phyloP scores from a whole-genome alignment of 1,284 basidiomycete species.

The Leccinum subrobustum region DNA sequence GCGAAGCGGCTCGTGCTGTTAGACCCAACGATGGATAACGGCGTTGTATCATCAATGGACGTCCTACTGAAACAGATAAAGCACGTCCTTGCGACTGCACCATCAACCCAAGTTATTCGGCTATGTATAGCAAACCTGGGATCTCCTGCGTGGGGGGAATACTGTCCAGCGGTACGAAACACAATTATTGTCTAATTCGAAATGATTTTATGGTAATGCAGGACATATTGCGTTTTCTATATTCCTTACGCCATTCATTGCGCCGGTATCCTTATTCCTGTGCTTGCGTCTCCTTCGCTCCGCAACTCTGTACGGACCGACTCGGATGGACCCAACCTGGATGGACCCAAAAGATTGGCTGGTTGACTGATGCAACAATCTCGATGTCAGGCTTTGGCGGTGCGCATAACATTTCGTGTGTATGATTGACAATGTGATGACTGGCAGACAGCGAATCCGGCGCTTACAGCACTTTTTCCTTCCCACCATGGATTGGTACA shows the following conservation, averaged over 20 bases:
- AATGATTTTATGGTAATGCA: constrained; percentile 31
- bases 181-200: constrained; percentile 4
- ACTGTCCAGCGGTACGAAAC: constrained; percentile 44
- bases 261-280: constrained; percentile 56
- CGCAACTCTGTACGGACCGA: constrained; percentile 52
- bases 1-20: constrained; percentile 40
- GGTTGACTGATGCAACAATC: constrained; percentile 75
- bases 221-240: constrained; percentile 72
- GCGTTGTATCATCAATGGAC: constrained; percentile 8
- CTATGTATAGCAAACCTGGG: constrained; percentile 74
- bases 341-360: constrained; percentile 74
- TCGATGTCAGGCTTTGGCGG: constrained; percentile 80
- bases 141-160: constrained; percentile 71
- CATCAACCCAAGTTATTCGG: constrained; percentile 44
- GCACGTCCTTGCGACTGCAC: constrained; percentile 19
- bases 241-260: constrained; percentile 62
- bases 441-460: constrained; percentile 55
- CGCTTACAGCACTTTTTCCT: constrained; percentile 68
- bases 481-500: constrained; percentile 82
- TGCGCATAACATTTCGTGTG: constrained; percentile 37
- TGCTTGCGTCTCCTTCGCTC: constrained; percentile 66
- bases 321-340: constrained; percentile 46
- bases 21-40: constrained; percentile 11
- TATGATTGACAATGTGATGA: constrained; percentile 11
- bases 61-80: constrained; percentile 19